phyloP scores from a whole-genome alignment of 139 green algal species.

The Closterium sp. region DNA sequence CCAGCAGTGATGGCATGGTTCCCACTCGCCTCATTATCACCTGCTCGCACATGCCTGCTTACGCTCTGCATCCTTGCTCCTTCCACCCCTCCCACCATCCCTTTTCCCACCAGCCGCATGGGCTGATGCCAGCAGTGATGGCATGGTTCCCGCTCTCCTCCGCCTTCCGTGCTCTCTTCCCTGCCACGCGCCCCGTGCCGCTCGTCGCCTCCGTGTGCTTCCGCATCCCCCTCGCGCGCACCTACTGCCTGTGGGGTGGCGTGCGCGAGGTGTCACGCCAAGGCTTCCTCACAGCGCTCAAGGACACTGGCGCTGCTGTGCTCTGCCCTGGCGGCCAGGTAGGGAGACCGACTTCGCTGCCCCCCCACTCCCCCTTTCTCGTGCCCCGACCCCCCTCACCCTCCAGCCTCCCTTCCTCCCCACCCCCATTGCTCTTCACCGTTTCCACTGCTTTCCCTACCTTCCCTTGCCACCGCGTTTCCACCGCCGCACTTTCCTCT shows the following conservation, averaged over 20 bases:
- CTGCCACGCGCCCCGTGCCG: conserved; percentile 30
- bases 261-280: conserved; percentile 40
- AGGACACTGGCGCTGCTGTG: conserved; percentile 15
- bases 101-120: conserved; percentile 50
- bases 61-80: too few species aligned
- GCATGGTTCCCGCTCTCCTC: conserved; percentile 51
- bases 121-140: conserved; percentile 43
- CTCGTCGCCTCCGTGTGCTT: conserved; percentile 50
- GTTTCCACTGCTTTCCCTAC: not conserved
- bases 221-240: conserved; percentile 52
- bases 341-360: not conserved
- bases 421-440: not conserved
- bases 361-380: not conserved
- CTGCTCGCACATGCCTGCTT: too few species aligned
- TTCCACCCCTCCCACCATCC: too few species aligned
- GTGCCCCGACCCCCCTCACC: not conserved
- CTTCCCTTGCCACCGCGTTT: not conserved
- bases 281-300: conserved; percentile 40
- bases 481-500: not conserved
- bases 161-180: conserved; percentile 40
- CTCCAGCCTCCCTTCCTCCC: not conserved
- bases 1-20: conserved; percentile 47
- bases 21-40: conserved; percentile 45
- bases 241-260: conserved; percentile 51
- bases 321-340: conserved; percentile 45